phyloP scores from a whole-genome alignment of 768 basidiomycete species.

The Grammothele lineata region DNA sequence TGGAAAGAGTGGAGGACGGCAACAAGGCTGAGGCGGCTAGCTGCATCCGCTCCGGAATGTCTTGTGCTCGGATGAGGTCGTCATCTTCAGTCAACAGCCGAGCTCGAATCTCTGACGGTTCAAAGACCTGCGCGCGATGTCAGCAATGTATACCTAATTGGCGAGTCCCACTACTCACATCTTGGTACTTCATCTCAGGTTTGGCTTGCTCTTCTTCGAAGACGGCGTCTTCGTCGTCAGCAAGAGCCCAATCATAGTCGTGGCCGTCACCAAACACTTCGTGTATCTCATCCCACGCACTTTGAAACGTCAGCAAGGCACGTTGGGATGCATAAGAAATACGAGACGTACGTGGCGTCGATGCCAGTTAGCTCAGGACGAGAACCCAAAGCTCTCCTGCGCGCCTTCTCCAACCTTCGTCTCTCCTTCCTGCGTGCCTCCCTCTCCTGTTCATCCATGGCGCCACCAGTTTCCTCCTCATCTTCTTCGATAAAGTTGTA shows the following conservation, averaged over 20 bases:
- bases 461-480: slow-evolving; percentile 58
- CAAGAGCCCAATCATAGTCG: slow-evolving; percentile 94
- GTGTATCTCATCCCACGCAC: slow-evolving; percentile 93
- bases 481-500: slow-evolving; percentile 77
- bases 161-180: no score
- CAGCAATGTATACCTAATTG: slow-evolving; percentile 11
- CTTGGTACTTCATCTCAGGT: slow-evolving; percentile 77
- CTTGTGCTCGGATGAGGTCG: slow-evolving; percentile 83
- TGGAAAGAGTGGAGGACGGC: slow-evolving; percentile 51
- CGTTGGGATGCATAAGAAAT: neutral
- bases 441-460: slow-evolving; percentile 70
- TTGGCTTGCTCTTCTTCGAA: slow-evolving; percentile 52
- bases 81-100: slow-evolving; percentile 91
- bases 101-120: slow-evolving; percentile 92
- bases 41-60: slow-evolving; percentile 96
- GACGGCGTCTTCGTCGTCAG: slow-evolving; percentile 63
- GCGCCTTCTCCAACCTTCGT: slow-evolving; percentile 58
- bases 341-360: slow-evolving; percentile 69
- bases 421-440: slow-evolving; percentile 71
- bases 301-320: slow-evolving; percentile 30
- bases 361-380: slow-evolving; percentile 74
- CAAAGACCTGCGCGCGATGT: slow-evolving; percentile 70
- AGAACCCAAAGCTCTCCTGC: slow-evolving; percentile 61
- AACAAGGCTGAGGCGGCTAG: slow-evolving; percentile 84
- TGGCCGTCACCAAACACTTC: slow-evolving; percentile 96